phyloP scores from a whole-genome alignment of 1,284 basidiomycete genomes.

The Trametes hirsuta region DNA sequence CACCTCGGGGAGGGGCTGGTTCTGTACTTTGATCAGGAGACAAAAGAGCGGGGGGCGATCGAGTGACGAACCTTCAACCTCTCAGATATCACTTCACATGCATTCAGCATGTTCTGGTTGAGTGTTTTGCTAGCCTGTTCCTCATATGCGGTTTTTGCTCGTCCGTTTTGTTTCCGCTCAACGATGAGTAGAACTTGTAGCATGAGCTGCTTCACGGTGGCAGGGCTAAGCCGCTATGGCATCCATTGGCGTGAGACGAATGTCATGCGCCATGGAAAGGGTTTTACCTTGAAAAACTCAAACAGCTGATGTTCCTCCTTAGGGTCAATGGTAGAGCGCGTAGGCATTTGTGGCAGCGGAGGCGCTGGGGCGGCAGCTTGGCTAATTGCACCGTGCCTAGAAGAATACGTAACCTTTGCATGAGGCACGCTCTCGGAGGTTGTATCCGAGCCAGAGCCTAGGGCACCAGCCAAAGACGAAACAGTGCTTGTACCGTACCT shows the following conservation, averaged over 20 bases:
- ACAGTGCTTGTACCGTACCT: constrained; percentile 3
- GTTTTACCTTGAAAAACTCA: constrained; percentile 9
- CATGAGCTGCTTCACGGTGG: background rate
- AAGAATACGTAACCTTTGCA: constrained; percentile 16
- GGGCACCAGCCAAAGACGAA: constrained; percentile 10
- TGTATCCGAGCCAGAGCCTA: constrained; percentile 1
- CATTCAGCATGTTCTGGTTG: background rate
- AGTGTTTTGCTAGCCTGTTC: background rate
- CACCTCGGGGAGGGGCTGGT: background rate
- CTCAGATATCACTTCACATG: constrained; percentile 1
- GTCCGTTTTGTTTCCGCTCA: background rate
- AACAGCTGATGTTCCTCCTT: constrained; percentile 5
- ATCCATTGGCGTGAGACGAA: background rate
- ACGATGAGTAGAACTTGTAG: background rate
- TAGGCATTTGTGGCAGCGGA: background rate
- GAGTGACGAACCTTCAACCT: constrained; percentile 1
- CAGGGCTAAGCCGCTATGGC: background rate
- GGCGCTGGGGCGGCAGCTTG: background rate
- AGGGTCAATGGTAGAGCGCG: background rate
- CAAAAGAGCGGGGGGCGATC: background rate
- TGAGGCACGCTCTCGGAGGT: constrained; percentile 5
- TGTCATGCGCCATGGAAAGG: background rate
- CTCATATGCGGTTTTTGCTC: background rate
- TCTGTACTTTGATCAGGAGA: background rate
- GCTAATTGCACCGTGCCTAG: background rate